phyloP scores from a whole-genome alignment of 176 grass and related monocot species.

The Phoenix roebelenii region DNA sequence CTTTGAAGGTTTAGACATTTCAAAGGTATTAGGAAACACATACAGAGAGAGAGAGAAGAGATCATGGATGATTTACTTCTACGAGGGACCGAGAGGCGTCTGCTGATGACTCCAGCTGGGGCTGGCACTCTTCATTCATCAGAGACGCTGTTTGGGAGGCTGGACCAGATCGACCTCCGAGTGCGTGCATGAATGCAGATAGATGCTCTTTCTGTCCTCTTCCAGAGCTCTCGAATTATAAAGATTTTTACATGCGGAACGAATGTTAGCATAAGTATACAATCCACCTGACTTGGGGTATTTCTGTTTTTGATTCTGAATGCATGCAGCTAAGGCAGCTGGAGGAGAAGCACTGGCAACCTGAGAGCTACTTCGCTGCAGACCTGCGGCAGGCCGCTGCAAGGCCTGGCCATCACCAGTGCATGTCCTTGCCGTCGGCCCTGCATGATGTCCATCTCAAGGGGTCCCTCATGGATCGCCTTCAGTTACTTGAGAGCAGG shows the following conservation, averaged over 20 bases:
- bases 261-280: too few species aligned
- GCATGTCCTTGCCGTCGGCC: conserved; percentile 9
- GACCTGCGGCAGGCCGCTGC: neutral
- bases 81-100: too few species aligned
- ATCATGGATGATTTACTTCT: too few species aligned
- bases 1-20: too few species aligned
- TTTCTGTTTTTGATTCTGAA: neutral
- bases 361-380: conserved; percentile 9
- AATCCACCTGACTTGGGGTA: too few species aligned
- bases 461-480: conserved; percentile 7
- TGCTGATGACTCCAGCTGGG: too few species aligned
- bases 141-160: conserved; percentile 8
- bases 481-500: conserved; percentile 19
- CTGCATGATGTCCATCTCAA: conserved; percentile 14
- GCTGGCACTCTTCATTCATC: neutral
- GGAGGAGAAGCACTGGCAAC: conserved; percentile 10
- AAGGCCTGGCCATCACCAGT: neutral
- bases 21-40: too few species aligned
- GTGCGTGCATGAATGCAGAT: neutral
- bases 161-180: conserved; percentile 18
- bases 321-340: conserved; percentile 15
- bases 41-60: too few species aligned
- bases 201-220: too few species aligned
- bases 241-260: too few species aligned
- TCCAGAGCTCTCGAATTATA: neutral